Conservation (phyloP, 257 asterid species). For the Scutellaria minor region DNA sequence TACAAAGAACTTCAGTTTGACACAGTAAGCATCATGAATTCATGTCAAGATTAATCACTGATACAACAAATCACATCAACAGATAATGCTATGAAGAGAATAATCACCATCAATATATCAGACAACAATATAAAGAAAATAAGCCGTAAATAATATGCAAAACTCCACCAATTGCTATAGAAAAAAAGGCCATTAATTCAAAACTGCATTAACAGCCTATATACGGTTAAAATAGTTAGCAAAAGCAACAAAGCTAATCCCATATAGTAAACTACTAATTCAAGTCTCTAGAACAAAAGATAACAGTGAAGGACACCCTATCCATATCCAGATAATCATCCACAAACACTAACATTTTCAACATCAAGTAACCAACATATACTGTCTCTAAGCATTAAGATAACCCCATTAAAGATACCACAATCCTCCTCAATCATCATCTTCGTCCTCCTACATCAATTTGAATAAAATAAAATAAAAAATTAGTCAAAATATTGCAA, state of each 20-base stretch:
- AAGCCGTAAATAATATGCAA: background rate
- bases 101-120: background rate
- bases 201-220: constrained; percentile 23
- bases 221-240: constrained; percentile 27
- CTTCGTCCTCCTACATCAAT: constrained; percentile 57
- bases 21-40: too few species aligned
- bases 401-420: background rate
- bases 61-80: too few species aligned
- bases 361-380: constrained; percentile 33
- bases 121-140: background rate
- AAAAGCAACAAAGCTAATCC: constrained; percentile 37
- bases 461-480: background rate
- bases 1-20: too few species aligned
- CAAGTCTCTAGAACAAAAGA: constrained; percentile 31
- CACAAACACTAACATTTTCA: constrained; percentile 33
- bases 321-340: constrained; percentile 16
- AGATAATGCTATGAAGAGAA: too few species aligned
- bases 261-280: constrained; percentile 35
- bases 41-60: too few species aligned
- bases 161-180: background rate
- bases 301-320: constrained; percentile 36
- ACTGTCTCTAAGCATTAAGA: constrained; percentile 15
- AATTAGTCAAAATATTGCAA: too few species aligned
- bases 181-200: constrained; percentile 24
- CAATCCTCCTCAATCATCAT: constrained; percentile 45